Conservation (phyloP, 345 rosid genomes). For the Brassica cretica region DNA sequence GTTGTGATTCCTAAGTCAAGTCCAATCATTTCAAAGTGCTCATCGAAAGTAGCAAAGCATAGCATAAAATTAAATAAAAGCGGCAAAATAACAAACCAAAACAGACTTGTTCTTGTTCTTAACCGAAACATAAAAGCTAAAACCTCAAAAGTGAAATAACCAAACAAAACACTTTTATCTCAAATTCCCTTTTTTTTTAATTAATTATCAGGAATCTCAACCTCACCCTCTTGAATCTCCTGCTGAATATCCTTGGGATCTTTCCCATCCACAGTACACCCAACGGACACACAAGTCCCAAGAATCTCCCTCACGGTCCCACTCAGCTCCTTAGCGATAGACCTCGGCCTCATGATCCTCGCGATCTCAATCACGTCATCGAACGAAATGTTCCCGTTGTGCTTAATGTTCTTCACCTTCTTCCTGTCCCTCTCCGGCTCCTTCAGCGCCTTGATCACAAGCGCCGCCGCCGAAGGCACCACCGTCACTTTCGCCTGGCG, state of each 20-base stretch:
- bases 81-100: slow-evolving; percentile 39
- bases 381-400: slow-evolving; percentile 59
- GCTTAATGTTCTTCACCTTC: slow-evolving; percentile 76
- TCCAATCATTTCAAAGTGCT: too few relatives aligned
- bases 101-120: slow-evolving; percentile 29
- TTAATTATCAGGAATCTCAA: slow-evolving; percentile 58
- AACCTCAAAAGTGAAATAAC: slow-evolving; percentile 21
- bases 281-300: slow-evolving; percentile 76
- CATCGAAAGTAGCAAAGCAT: background rate
- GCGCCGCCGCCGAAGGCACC: slow-evolving; percentile 79
- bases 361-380: slow-evolving; percentile 80
- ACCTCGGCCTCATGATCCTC: slow-evolving; percentile 65
- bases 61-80: slow-evolving; percentile 7
- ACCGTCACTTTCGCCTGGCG: slow-evolving; percentile 81
- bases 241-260: slow-evolving; percentile 66
- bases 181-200: background rate
- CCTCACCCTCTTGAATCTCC: slow-evolving; percentile 64
- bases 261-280: slow-evolving; percentile 76
- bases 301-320: slow-evolving; percentile 74
- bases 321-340: slow-evolving; percentile 64
- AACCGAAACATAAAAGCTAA: slow-evolving; percentile 26
- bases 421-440: slow-evolving; percentile 84
- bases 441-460: slow-evolving; percentile 73
- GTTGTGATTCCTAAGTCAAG: too few relatives aligned
- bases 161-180: background rate